Base-by-base conservation (phyloP, 176 grass and related monocot genomes). In the Cenchrus purpureus region DNA sequence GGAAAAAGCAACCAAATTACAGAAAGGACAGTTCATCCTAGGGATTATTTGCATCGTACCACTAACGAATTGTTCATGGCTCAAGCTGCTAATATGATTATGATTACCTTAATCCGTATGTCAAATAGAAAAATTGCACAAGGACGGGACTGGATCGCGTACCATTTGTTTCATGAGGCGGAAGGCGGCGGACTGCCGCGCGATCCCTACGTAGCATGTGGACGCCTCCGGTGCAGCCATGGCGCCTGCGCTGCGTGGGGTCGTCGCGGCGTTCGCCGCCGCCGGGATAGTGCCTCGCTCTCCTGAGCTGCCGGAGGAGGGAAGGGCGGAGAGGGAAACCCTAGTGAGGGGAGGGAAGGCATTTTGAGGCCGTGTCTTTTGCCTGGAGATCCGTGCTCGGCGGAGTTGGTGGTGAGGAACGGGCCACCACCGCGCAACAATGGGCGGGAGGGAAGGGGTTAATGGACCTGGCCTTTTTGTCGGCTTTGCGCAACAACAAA, bases 151-250 rank as follows among this genome's bases (percentile, higher is more conserved):
- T 10, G 40, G 40, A 57, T 77, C n/a, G 67, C 81, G 45, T 66
- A 98, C 97, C 97, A 96, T 99, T 82, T 99, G 93, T 76, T 99
- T 99, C 97, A 99, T 99, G 82, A 99, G 93, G 85, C 97, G 97
- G 90, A 99, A 99, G 82, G 97, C 97, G 79, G 97, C 86, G 79
- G 97, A 96, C 87, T 96, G 73, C 74, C 97, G 86, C 49, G 88
- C 90, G 86, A 99, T 87, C 49, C 97, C 97, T 20, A 91, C 83
- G 90, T 99, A 99, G 87, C 93, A 85, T 42, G 91, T 34, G 4
- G 93, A 91, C 76, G 86, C 81, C 82, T 92, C 93, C 17, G 97
- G 97, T 60, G 86, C 10, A 57, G 88, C 91, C 97, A 99, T 99
- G 56, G 57, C 73, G 51, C 74, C 71, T 68, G n/a, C 61, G 48